A percentile compares a stretch with the other conserved stretches of the same genome.
Evolutionary conservation across 192 early-diverging fungal species (phyloP).

Genomic region (Linnemannia zychae): DNA sequence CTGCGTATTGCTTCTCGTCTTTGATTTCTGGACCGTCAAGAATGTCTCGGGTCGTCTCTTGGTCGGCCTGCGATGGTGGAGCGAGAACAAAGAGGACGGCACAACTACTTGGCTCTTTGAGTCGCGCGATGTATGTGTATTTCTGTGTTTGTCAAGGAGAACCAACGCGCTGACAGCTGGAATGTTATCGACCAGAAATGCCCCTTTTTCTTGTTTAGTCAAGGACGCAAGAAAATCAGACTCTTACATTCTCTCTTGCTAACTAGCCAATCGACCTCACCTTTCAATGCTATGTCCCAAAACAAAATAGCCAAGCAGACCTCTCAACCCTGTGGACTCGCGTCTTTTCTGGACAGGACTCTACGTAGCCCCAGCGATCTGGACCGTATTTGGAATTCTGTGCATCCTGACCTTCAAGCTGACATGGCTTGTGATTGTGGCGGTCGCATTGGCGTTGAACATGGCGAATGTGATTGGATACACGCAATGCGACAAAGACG

Average conservation of each 20-base stretch:
- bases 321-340: conserved; percentile 89
- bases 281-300: not conserved
- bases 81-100: conserved; percentile 96
- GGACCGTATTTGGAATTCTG: conserved; percentile 86
- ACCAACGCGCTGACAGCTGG: not conserved
- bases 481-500: conserved; percentile 95
- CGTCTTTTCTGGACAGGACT: conserved; percentile 94
- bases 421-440: conserved; percentile 88
- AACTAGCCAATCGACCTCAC: not conserved
- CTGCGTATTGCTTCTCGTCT: conserved; percentile 90
- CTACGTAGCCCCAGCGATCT: conserved; percentile 87
- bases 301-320: conserved; percentile 69
- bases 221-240: not conserved
- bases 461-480: conserved; percentile 96
- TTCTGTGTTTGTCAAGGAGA: not conserved
- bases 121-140: conserved; percentile 78
- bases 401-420: conserved; percentile 81
- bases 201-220: not conserved
- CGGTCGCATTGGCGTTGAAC: conserved; percentile 88
- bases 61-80: conserved; percentile 99
- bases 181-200: not conserved
- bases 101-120: conserved; percentile 98
- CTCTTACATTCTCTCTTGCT: not conserved
- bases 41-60: conserved; percentile 97
- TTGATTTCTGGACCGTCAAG: conserved; percentile 99